Base-by-base conservation (phyloP, 208 protist genomes). In the Leishmania gerbilli region DNA sequence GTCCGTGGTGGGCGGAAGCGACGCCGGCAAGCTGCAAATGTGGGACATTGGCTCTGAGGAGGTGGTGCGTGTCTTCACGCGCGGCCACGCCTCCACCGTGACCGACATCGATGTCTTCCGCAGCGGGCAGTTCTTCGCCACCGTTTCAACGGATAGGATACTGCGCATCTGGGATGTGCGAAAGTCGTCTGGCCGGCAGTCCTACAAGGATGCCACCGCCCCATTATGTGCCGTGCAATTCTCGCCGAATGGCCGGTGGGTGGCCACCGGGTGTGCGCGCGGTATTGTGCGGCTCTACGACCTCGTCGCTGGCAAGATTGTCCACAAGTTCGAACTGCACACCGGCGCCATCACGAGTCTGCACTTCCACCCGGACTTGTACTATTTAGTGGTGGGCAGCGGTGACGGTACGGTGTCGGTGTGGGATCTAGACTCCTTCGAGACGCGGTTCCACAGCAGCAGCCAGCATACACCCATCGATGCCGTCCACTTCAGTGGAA, bases 81-180 rank as follows among this genome's bases (percentile, higher is more conserved):
- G 88, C 8, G 88, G 91, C 6, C 94, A 97, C 81, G 87, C 76
- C 51, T 87, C 87, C 17, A 90, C 90, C 27, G 87, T 97, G 67
- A 97, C 94, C 31, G 87, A 77, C 51, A 78, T 91, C 67, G 90
- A 94, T 55, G 80, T 91, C 53, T 91, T 95, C 83, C 85, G 79
- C 55, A 91, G 79, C 69, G 92, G 91, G 19, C 82, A 93, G 37
- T 93, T 93, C 78, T 87, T 96, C 24, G 87, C 89, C 42, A 94
- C 89, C 56, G 92, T 90, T 42, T 96, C 94, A 5, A 89, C 87
- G 1, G 92, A 97, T 79, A 92, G 81, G n/a, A 80, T 87, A 79
- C 81, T 97, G 74, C 94, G 92, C 71, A 91, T 97, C 42, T 97
- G 94, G 94, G 94, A 97, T 76, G 82, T 87, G n/a, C 90, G 94